Evolutionary conservation across 192 early-diverging fungal species (phyloP), one percentile per base, ranked within the genome.

Genomic region (Umbelopsis sp.): DNA sequence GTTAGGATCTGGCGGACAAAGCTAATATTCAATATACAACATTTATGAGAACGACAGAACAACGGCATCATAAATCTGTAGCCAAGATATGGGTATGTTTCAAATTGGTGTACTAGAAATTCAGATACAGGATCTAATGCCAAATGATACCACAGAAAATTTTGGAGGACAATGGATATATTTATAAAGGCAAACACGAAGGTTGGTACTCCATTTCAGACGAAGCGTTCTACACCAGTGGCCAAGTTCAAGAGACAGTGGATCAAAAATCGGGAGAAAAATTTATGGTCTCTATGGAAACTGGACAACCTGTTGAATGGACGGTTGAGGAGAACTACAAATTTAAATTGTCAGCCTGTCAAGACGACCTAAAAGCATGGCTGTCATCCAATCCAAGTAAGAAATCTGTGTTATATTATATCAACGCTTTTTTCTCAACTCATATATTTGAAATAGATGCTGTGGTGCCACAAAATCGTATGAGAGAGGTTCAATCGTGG

Each of bases 201-300:
- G 97, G 97, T 29, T 98, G 95, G 95, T 98, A 98, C 80, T 90
- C 92, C 1, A 89, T 98, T 6, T 97, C 96, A 14, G 97, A 98
- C 74, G 97, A 98, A 81, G 92, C 94, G 0, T 98, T 95, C 73
- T 95, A 95, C 72, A 83, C 94, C 0, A 77, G 79, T 12, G 79
- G 80, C 1, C 93, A 96, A 76, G 86, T 96, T 0, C 88, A 93
- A 65, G 85, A 91, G 72, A 81, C 87, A 22, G 51, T 69, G 0
- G 85, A 88, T 66, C 70, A 77, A 17, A 84, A 86, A 45, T 81
- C 82, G 21, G 88, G 86, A 16, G 72, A 80, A 26, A 78, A 77
- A 14, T 72, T 68, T 34, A 85, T 81, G 81, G 71, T 91, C 14
- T 80, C 96, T 0, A 92, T 85, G 20, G 97, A 97, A 74, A 90